Conservation (phyloP, 257 asterid genomes). For the Solanum boliviense region DNA sequence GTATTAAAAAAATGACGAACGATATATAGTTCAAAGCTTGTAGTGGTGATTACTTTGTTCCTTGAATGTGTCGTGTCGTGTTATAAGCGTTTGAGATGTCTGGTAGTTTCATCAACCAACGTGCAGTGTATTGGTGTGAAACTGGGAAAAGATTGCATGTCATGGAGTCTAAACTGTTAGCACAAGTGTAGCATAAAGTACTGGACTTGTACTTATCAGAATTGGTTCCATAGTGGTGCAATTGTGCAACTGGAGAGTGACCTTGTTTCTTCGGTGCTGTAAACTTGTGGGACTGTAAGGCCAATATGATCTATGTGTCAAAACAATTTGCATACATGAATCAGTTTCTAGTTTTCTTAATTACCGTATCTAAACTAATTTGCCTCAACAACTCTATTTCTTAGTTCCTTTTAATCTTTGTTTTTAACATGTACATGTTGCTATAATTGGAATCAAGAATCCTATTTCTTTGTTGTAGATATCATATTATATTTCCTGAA, state of each 20-base stretch:
- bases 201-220: background rate
- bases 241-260: background rate
- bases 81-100: background rate
- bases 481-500: no score
- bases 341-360: no score
- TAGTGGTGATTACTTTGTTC: background rate
- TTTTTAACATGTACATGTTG: no score
- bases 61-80: background rate
- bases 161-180: background rate
- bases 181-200: background rate
- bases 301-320: no score
- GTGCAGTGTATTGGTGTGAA: background rate
- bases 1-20: no score
- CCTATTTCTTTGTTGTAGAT: no score
- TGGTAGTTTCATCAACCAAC: background rate
- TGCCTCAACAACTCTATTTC: no score
- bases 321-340: no score
- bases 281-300: background rate
- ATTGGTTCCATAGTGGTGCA: background rate
- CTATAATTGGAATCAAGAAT: no score
- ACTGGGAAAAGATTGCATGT: background rate
- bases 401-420: no score
- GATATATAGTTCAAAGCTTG: no score
- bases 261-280: background rate
- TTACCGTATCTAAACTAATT: no score